Conservation (phyloP, 2,329 filamentous ascomycete species). For the Blastomyces gilchristii region DNA sequence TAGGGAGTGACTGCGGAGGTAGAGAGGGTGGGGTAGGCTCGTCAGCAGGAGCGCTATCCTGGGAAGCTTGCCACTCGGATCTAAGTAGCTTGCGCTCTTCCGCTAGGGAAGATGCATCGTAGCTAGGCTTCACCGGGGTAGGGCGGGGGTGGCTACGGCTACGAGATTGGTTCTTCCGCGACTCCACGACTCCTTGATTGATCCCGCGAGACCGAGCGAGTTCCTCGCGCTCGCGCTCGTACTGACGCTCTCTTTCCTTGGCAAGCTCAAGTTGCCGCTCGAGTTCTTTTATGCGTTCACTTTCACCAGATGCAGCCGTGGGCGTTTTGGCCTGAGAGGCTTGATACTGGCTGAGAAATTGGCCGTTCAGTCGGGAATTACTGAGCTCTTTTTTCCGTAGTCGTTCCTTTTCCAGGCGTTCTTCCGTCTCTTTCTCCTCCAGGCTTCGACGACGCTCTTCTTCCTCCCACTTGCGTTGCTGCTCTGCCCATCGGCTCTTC, state of each 20-base stretch:
- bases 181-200: slow-evolving; percentile 8
- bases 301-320: slow-evolving; percentile 45
- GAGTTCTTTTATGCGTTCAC: slow-evolving; percentile 64
- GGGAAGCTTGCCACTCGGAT: slow-evolving; percentile 43
- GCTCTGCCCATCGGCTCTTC: slow-evolving; percentile 40
- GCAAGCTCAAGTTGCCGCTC: slow-evolving; percentile 62
- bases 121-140: slow-evolving; percentile 35
- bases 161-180: slow-evolving; percentile 10
- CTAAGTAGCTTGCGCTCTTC: slow-evolving; percentile 52
- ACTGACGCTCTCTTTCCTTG: slow-evolving; percentile 55
- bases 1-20: slow-evolving; percentile 19
- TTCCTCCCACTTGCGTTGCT: slow-evolving; percentile 59
- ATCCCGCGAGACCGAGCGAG: slow-evolving; percentile 24
- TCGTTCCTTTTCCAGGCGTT: slow-evolving; percentile 56
- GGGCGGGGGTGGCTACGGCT: slow-evolving; percentile 25
- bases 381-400: slow-evolving; percentile 49
- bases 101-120: slow-evolving; percentile 48
- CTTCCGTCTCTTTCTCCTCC: slow-evolving; percentile 65
- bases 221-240: slow-evolving; percentile 51
- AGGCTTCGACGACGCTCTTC: slow-evolving; percentile 61
- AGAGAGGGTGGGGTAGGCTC: slow-evolving; percentile 16
- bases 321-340: slow-evolving; percentile 49
- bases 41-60: slow-evolving; percentile 18
- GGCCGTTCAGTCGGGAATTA: slow-evolving; percentile 63
- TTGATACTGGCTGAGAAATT: slow-evolving; percentile 80